These are phyloP conservation scores for Penicillium thymicola DNA, from an alignment of 2,329 filamentous ascomycete species.

Conservation along the genomic window DNA sequence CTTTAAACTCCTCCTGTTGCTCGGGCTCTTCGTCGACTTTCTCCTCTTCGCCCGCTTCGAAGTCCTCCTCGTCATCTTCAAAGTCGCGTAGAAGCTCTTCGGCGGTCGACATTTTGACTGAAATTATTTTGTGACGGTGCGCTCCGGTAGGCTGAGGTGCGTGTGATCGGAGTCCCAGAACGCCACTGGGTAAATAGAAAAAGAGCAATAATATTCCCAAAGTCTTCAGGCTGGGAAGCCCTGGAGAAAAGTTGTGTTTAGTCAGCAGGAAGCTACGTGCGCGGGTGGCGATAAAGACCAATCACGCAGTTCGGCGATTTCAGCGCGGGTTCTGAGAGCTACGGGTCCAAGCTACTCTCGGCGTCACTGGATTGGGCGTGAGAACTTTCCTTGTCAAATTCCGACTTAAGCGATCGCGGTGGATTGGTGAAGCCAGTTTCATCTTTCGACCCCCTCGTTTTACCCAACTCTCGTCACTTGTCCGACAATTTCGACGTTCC, in stretches of 20 bases:
- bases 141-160: background rate
- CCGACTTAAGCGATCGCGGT: background rate
- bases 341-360: conserved; percentile 2
- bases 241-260: conserved; percentile 16
- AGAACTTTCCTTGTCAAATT: background rate
- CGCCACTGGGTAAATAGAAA: background rate
- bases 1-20: conserved; percentile 51
- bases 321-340: conserved; percentile 7
- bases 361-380: conserved; percentile 1
- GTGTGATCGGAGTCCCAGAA: background rate
- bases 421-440: background rate
- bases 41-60: conserved; percentile 64
- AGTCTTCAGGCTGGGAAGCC: background rate
- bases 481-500: background rate
- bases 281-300: conserved; percentile 22
- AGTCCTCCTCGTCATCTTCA: conserved; percentile 72
- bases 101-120: conserved; percentile 72
- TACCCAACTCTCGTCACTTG: background rate
- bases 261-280: conserved; percentile 19
- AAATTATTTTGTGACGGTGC: background rate
- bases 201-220: conserved; percentile 2
- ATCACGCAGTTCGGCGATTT: conserved; percentile 18
- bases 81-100: conserved; percentile 93
- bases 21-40: conserved; percentile 60
- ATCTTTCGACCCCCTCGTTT: background rate